These are phyloP conservation scores for Capsicum baccatum DNA, from an alignment of 257 asterid genomes.

Conservation along the genomic window DNA sequence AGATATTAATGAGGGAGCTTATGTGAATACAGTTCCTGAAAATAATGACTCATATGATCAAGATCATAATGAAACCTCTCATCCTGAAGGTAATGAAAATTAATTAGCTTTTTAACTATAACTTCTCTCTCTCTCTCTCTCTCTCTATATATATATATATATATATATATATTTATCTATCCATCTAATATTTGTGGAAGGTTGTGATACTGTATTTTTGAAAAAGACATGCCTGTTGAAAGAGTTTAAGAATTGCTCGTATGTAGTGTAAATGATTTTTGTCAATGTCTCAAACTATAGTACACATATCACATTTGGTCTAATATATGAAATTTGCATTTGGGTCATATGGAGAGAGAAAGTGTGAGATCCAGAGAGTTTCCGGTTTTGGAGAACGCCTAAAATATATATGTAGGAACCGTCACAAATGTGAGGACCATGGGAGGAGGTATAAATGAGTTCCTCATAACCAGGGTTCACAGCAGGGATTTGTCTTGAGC, in stretches of 20 bases:
- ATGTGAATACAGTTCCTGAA: slow-evolving; percentile 69
- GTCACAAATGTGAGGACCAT: neutral
- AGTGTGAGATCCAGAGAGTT: neutral
- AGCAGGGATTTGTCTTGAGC: neutral
- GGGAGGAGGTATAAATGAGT: neutral
- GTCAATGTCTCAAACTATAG: slow-evolving; percentile 1
- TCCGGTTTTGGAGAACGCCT: neutral
- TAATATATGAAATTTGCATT: slow-evolving; percentile 4
- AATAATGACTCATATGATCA: slow-evolving; percentile 70
- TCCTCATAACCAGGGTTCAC: neutral
- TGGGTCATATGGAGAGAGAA: slow-evolving; percentile 15
- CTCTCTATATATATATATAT: neutral
- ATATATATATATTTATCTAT: neutral
- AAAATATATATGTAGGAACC: neutral
- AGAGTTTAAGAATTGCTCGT: slow-evolving; percentile 10
- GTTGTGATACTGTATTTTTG: neutral
- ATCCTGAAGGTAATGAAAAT: slow-evolving; percentile 73
- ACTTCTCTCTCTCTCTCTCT: slow-evolving; percentile 3
- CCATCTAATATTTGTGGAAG: neutral
- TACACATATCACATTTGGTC: neutral
- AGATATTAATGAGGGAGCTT: slow-evolving; percentile 93
- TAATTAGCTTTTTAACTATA: slow-evolving; percentile 29
- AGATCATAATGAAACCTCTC: slow-evolving; percentile 82
- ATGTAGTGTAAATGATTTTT: slow-evolving; percentile 25
- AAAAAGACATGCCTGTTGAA: neutral